phyloP scores from a whole-genome alignment of 2,329 filamentous ascomycete species.

The Microcyclospora tardicrescens region DNA sequence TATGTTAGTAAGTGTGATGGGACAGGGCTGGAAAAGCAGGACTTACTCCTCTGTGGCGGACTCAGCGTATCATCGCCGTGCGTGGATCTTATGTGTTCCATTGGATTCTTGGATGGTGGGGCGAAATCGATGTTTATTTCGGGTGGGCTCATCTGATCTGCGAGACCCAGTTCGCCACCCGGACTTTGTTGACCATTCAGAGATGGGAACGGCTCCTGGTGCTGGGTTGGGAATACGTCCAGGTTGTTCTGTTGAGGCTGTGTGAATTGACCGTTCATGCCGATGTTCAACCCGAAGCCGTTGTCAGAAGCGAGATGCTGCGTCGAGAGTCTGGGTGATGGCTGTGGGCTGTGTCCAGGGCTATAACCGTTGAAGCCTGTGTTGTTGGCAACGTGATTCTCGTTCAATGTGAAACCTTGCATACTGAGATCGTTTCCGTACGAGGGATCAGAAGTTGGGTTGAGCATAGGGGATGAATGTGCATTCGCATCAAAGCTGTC shows the following conservation, averaged over 20 bases:
- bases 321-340: conserved; percentile 49
- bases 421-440: conserved; percentile 71
- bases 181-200: conserved; percentile 34
- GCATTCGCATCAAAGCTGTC: conserved; percentile 67
- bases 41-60: conserved; percentile 55
- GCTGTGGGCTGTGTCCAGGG: conserved; percentile 47
- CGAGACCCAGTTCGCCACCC: conserved; percentile 49
- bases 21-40: conserved; percentile 8
- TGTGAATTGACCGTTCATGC: conserved; percentile 35
- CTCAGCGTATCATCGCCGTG: conserved; percentile 64
- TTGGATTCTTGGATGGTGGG: conserved; percentile 45
- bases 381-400: conserved; percentile 38
- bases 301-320: conserved; percentile 43
- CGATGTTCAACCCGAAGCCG: conserved; percentile 35
- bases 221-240: conserved; percentile 38
- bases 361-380: conserved; percentile 12
- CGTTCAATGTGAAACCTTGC: conserved; percentile 67
- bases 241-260: conserved; percentile 30
- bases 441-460: conserved; percentile 57
- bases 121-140: conserved; percentile 92
- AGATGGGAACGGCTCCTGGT: conserved; percentile 37
- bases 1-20: conserved; percentile 35
- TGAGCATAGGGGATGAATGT: conserved; percentile 68
- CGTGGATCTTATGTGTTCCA: conserved; percentile 34
- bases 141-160: conserved; percentile 72